Base-by-base conservation (phyloP, 1,284 basidiomycete genomes). In the Moesziomyces parantarcticus region DNA sequence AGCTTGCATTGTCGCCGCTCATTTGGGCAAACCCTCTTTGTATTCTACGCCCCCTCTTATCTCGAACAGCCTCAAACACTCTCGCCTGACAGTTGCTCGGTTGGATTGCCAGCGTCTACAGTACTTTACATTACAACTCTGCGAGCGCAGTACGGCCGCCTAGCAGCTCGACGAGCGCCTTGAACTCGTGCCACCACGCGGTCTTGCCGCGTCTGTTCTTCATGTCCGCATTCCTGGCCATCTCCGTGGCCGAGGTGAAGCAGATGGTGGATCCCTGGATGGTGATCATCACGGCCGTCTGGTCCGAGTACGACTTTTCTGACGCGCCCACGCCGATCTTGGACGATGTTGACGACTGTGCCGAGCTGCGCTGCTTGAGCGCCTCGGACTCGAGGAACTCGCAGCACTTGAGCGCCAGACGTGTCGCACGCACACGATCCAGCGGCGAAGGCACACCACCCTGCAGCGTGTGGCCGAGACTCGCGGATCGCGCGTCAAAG, bases 401-500 rank as follows among this genome's bases (percentile, higher is more conserved):
- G 91, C 98, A 95, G 86, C 93, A 96, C 77, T 92, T 91, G 67
- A 97, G 87, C 9, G 95, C 91, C 42, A 98, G 88, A 46, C 95
- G 91, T 1, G 92, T 92, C 1, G 94, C 96, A 20, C 94, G 91
- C 0, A 92, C 90, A 61, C 96, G 92, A 86, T 99, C 97, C 73
- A 93, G 88, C 0, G 96, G 96, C 0, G 94, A 96, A 3, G 96
- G 96, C 5, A 93, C 90, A 6, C 94, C 94, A 20, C 96, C 96
- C 84, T 99, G 96, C 10, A 99, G 87, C 2, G 94, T 97, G 86
- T 99, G 97, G 11, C 97, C 96, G 21, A 99, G 89, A 3, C 92
- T 91, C 18, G 96, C 97, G 13, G 90, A 92, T 49, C 97, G 91
- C 20, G 96, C 90, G 86, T 99, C 97, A 82, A 98, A 99, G n/a